Evolutionary conservation across 805 yeast genomes (phyloP), one percentile per base, ranked within the genome.

Genomic region (Hermanozyma aechmeae): DNA sequence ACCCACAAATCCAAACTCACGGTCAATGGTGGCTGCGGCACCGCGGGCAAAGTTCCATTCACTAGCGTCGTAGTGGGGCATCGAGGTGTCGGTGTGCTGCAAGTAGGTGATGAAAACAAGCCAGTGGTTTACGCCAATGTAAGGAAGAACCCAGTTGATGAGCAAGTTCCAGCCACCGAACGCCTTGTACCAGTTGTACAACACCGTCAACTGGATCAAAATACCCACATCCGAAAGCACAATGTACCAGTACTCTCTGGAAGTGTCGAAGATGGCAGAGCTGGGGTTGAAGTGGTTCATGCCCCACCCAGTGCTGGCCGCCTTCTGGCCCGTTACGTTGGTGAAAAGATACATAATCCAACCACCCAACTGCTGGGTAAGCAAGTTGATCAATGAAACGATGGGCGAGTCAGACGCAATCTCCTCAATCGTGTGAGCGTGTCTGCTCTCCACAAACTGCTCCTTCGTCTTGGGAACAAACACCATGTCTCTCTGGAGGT

Each of bases 31-130:
- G 36, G 89, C 82, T 32, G 92, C 87, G 17, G 95, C 94, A 42
- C 95, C 95, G 50, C 87, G 72, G 28, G 87, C 86, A 52, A 80
- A 81, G 43, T 70, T 82, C 95, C 95, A 83, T 54, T 76, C 78
- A 23, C 57, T 46, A 34, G 76, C 71, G 35, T 74, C 77, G 60
- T 83, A 83, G 56, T 83, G 94, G 17, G 95, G 87, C 67, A 84
- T 67, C 11, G 70, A 44, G 17, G 83, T 75, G 53, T 80, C 89
- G 12, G 92, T 71, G 61, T 83, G 95, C 56, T 83, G 95, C 46
- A 83, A 69, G 55, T 61, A 84, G 23, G 95, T 83, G 53, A 83
- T 80, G 57, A 80, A 80, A 25, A 84, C 93, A 40, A 83, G 66
- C 95, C 95, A 83, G 61, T 84, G 93, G 72, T 83, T 83, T 40